phyloP scores from a whole-genome alignment of 208 protist species.

The Leishmania aethiopica region DNA sequence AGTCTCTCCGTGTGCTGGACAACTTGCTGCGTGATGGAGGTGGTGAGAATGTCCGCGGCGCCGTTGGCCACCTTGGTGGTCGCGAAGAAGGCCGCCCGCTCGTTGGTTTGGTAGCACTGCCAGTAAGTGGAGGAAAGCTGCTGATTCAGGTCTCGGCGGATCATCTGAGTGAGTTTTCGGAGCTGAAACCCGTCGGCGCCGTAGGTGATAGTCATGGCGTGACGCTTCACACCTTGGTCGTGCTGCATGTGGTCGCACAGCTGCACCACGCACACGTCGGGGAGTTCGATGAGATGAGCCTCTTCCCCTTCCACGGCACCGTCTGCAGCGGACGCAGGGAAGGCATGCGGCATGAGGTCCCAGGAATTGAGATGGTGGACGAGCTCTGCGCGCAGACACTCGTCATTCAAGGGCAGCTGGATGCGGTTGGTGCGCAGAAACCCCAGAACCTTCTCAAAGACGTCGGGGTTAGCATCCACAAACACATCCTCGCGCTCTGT shows the following conservation, averaged over 20 bases:
- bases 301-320: constrained; percentile 14
- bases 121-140: constrained; percentile 89
- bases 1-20: constrained; percentile 80
- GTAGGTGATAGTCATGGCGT: constrained; percentile 89
- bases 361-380: constrained; percentile 66
- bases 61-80: constrained; percentile 89
- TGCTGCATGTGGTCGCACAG: constrained; percentile 87
- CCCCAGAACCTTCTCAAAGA: constrained; percentile 74
- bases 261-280: constrained; percentile 88
- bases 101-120: constrained; percentile 90
- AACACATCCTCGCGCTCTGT: constrained; percentile 53
- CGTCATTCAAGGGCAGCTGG: constrained; percentile 60
- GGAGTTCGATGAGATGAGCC: constrained; percentile 34
- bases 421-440: constrained; percentile 74
- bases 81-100: constrained; percentile 85
- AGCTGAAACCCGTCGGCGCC: constrained; percentile 84
- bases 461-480: constrained; percentile 76
- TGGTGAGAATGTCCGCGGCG: constrained; percentile 83
- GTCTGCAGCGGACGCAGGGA: constrained; percentile 34
- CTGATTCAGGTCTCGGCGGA: constrained; percentile 70
- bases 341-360: constrained; percentile 77
- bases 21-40: constrained; percentile 84
- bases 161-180: constrained; percentile 65
- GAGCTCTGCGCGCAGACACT: constrained; percentile 66
- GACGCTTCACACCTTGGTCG: constrained; percentile 88